Base-by-base conservation (phyloP, 805 yeast species). In the Candida ficus region DNA sequence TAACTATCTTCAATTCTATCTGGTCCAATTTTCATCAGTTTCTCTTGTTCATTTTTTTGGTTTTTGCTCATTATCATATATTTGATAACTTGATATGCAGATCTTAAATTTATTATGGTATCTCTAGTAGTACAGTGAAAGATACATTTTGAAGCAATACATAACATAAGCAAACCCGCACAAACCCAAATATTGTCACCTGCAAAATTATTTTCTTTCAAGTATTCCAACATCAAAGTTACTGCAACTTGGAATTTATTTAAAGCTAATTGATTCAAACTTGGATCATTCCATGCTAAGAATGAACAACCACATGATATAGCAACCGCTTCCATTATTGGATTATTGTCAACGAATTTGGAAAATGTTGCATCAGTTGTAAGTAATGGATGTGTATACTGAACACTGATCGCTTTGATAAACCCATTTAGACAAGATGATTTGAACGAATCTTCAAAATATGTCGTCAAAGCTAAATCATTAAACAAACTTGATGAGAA, bases 261-360 rank as follows among this genome's bases (percentile, higher is more conserved):
- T 4, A 60, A 48, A 11, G 56, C 44, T 7, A 58, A 23, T 12
- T 46, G 35, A 13, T 54, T 39, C 43, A 64, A 46, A 4, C 53
- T 58, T 1, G 54, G 53, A 18, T 57, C 54, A 12, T 55, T 51
- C 54, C 64, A 63, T 5, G 64, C 61, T 11, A 68, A 42, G 44
- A 53, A 67, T 0, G 71, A 49, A 4, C 69, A 66, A 8, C 73
- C 75, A 52, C 73, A 68, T 10, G 70, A 64, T 35, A 56, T 50
- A 16, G 67, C 67, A 3, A 69, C 57, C n/a, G 53, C 54, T 37
- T 56, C 51, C 33, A 67, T 43, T 6, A 61, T 48, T 4, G 50
- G 41, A 33, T 64, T 66, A 11, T 46, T 44, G 4, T 7, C 25
- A 6, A 65, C 62, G 7, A 60, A 58, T 2, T 71, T 70, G 1